Base-by-base conservation (phyloP, 495 filamentous ascomycete genomes). In the Clohesyomyces aquaticus region DNA sequence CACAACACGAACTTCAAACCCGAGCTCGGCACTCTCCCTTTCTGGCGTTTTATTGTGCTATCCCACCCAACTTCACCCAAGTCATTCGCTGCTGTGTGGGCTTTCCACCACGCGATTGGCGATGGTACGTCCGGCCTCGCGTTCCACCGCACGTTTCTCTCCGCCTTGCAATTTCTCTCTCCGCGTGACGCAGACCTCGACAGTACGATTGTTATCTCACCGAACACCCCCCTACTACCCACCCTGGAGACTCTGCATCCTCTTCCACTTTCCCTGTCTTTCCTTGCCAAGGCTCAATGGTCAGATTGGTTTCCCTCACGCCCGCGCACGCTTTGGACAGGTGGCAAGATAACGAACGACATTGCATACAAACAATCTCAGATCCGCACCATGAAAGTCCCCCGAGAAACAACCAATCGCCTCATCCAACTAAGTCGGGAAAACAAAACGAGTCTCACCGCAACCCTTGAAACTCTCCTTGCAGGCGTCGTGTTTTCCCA, bases 31-130 rank as follows among this genome's bases (percentile, higher is more conserved):
- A 18, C 70, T 18, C 47, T 67, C 35, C 73, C 79, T 0, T 74
- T 65, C 48, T 82, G 80, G 80, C 70, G 77, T 50, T 55, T 81
- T 1, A 47, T 67, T 16, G 56, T 80, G 9, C 57, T 80, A 8
- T 51, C 66, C 2, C 6, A 1, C 22, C 6, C 38, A 26, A 11
- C 22, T 16, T 6, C 50, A 1, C 3, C 35, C 18, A 55, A 25
- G 66, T 57, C 3, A 48, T 69, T 46, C 56, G 63, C n/a, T 63
- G 35, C 26, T 56, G 47, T 27, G 77, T 74, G 49, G 50, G 21
- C 59, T 6, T 63, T 47, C 35, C 65, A 68, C 53, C 65, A 68
- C 47, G 58, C 59, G 35, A 32, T 68, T 22, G 65, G 42, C 1
- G 65, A 68, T 27, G 65, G 65, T 50, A 78, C 74, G n/a, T 73